phyloP scores from a whole-genome alignment of 306 rosid species.

The Cicer cuneatum region DNA sequence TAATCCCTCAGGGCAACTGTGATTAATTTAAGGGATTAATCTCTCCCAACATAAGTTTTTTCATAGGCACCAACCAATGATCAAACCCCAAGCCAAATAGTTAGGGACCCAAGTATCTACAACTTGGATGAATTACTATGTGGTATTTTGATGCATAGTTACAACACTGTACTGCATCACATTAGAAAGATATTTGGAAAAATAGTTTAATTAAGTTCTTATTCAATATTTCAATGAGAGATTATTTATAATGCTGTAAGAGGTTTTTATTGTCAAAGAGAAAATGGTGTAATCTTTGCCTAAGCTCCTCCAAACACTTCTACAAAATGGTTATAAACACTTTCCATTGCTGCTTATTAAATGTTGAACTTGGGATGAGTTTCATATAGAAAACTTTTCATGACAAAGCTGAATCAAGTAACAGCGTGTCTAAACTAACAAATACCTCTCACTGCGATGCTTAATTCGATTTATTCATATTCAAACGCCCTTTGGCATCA shows the following conservation, averaged over 20 bases:
- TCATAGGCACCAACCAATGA: too few species aligned
- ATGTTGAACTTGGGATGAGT: background rate
- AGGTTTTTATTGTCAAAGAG: background rate
- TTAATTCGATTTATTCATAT: constrained; percentile 8
- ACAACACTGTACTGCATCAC: background rate
- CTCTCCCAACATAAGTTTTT: too few species aligned
- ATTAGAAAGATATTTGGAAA: background rate
- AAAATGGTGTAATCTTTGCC: background rate
- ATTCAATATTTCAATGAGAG: background rate
- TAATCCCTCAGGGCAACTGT: too few species aligned
- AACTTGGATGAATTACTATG: too few species aligned
- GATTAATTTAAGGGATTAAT: too few species aligned
- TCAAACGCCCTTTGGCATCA: background rate
- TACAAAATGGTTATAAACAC: background rate
- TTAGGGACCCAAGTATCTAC: too few species aligned
- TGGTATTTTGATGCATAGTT: too few species aligned
- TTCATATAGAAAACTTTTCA: constrained; percentile 8
- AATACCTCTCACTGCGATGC: constrained; percentile 3
- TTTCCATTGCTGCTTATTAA: background rate
- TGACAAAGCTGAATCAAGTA: background rate
- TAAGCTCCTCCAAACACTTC: background rate
- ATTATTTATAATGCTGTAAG: background rate
- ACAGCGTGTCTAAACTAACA: background rate
- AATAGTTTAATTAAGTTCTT: background rate
- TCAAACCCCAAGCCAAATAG: too few species aligned